A percentile compares a stretch with the other conserved stretches of the same genome.
These are phyloP conservation scores for Candida awuae DNA, from an alignment of 805 yeast species.

Conservation along the genomic window DNA sequence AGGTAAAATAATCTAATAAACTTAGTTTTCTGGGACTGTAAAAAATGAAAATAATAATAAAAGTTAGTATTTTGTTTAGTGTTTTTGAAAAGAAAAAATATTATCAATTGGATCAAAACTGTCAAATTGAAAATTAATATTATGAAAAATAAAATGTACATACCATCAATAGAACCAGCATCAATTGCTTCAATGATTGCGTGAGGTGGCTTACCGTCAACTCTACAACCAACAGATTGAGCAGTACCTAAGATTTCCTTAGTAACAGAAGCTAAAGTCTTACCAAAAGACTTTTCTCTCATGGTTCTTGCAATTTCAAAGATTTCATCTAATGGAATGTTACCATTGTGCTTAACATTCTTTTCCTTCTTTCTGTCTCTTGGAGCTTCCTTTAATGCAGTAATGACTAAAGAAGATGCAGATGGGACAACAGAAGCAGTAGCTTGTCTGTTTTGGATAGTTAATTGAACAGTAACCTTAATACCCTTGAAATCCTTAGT, in stretches of 20 bases:
- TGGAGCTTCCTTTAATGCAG: slow-evolving; percentile 99
- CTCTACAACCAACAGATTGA: slow-evolving; percentile 99
- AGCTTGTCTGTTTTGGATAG: slow-evolving; percentile 99
- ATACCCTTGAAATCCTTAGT: slow-evolving; percentile 99
- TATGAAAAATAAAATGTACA: slow-evolving; percentile 26
- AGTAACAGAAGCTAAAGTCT: slow-evolving; percentile 91
- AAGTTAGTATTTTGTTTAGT: slow-evolving; percentile 9
- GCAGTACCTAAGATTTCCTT: slow-evolving; percentile 99
- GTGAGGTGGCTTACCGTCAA: slow-evolving; percentile 98
- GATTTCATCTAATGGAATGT: slow-evolving; percentile 94
- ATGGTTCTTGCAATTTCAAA: slow-evolving; percentile 95
- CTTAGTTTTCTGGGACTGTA: slow-evolving; percentile 64
- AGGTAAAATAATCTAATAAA: slow-evolving; percentile 14
- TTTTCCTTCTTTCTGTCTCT: slow-evolving; percentile 99
- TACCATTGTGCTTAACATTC: slow-evolving; percentile 99
- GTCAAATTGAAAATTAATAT: background rate
- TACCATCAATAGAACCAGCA: slow-evolving; percentile 91
- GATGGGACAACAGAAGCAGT: slow-evolving; percentile 98
- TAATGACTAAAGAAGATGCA: slow-evolving; percentile 97
- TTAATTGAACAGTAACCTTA: slow-evolving; percentile 96
- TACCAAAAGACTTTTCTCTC: slow-evolving; percentile 97
- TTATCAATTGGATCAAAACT: too few species aligned
- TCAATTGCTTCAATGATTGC: slow-evolving; percentile 97
- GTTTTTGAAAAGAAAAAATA: slow-evolving; percentile 1
- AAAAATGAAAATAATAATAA: background rate